Conservation (phyloP, 1,284 basidiomycete genomes). For the Ganoderma meredithae region DNA sequence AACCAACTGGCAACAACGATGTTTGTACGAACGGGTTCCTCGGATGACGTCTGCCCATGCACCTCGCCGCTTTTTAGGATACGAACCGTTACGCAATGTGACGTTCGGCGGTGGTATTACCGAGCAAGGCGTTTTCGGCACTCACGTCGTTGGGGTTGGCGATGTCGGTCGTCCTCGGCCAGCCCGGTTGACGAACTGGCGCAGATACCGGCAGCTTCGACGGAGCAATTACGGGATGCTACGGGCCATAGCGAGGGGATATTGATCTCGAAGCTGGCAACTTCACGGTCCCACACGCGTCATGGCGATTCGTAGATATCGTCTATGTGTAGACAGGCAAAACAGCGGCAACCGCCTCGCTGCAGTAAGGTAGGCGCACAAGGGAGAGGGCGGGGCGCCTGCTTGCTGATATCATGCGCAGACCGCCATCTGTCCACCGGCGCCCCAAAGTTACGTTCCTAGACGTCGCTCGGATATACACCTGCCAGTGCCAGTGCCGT, state of each 20-base stretch:
- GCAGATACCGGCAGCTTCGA: not conserved
- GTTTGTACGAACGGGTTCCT: not conserved
- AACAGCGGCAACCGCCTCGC: not conserved
- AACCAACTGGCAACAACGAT: not conserved
- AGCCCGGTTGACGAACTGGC: conserved; percentile 1
- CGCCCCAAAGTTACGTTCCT: not conserved
- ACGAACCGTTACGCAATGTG: not conserved
- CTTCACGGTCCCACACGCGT: not conserved
- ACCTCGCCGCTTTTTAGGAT: not conserved
- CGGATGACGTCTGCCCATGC: not conserved
- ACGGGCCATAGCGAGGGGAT: not conserved
- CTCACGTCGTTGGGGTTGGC: no score
- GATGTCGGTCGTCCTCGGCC: not conserved
- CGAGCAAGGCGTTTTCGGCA: not conserved
- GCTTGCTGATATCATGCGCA: not conserved
- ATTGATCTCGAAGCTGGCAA: not conserved
- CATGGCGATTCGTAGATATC: not conserved
- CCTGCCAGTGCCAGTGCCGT: not conserved
- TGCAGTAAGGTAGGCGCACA: not conserved
- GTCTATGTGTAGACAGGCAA: not conserved
- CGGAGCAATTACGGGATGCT: not conserved
- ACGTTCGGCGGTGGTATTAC: no score
- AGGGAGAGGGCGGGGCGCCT: not conserved
- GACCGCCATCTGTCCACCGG: no score
- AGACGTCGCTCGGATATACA: not conserved